Conservation (phyloP, 768 basidiomycete species). For the Leucocoprinus birnbaumii region DNA sequence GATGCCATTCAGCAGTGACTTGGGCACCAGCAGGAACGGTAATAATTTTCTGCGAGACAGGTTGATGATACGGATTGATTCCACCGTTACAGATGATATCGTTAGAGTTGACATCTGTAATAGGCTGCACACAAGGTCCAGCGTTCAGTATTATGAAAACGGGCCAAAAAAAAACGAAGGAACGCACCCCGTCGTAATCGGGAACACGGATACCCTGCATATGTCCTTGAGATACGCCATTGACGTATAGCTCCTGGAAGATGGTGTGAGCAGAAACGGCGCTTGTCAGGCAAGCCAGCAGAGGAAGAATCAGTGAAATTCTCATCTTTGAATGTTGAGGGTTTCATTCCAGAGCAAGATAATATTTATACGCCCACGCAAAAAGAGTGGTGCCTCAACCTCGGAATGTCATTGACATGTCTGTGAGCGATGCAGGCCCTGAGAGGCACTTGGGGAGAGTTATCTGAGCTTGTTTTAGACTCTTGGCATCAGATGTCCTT, state of each 20-base stretch:
- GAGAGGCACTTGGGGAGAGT: neutral
- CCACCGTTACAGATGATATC: slow-evolving; percentile 11
- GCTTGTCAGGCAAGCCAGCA: neutral
- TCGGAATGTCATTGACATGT: neutral
- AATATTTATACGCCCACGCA: too few relatives aligned
- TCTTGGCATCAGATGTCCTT: neutral
- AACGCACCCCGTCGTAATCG: slow-evolving; percentile 39
- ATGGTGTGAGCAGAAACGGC: slow-evolving; percentile 47
- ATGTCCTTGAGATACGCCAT: slow-evolving; percentile 46
- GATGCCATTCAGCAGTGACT: slow-evolving; percentile 52
- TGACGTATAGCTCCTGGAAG: slow-evolving; percentile 54
- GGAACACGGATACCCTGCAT: slow-evolving; percentile 38
- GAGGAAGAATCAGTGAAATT: neutral
- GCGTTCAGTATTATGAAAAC: neutral
- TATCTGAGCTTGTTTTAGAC: neutral
- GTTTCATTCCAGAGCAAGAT: neutral
- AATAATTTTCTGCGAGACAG: slow-evolving; percentile 29
- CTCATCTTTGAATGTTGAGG: neutral
- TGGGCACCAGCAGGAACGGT: slow-evolving; percentile 16
- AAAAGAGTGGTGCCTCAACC: neutral
- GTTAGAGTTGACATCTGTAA: slow-evolving; percentile 9
- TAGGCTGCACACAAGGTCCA: slow-evolving; percentile 1
- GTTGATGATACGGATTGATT: slow-evolving; percentile 9
- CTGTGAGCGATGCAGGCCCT: neutral
- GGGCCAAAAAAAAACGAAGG: neutral